Evolutionary conservation across 2,329 filamentous ascomycete species (phyloP).

Genomic region (Fusarium buxicola): DNA sequence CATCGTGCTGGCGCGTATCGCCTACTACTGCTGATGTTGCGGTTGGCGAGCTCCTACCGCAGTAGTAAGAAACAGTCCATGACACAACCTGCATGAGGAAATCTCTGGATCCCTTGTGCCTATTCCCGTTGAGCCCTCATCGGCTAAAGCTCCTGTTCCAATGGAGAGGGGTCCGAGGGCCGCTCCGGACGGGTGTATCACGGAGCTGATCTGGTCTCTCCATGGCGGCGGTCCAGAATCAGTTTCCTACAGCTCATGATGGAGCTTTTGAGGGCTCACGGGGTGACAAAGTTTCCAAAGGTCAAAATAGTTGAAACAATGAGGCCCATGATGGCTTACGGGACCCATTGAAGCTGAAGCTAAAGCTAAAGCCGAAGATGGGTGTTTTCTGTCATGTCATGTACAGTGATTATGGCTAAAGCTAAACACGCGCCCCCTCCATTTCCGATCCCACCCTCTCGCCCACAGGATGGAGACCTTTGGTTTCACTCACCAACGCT

Average conservation of each 20-base stretch:
- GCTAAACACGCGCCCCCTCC: constrained; percentile 35
- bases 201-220: not conserved
- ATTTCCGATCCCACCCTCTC: constrained; percentile 36
- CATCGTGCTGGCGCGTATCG: constrained; percentile 3
- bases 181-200: not conserved
- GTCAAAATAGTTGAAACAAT: constrained; percentile 12
- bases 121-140: constrained; percentile 5
- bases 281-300: not conserved
- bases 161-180: not conserved
- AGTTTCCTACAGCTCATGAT: constrained; percentile 1
- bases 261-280: not conserved
- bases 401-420: not conserved
- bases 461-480: constrained; percentile 13
- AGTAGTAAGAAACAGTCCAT: constrained; percentile 1
- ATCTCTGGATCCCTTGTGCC: constrained; percentile 1
- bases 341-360: constrained; percentile 29
- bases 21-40: not conserved
- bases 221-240: not conserved
- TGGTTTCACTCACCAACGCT: too few relatives aligned
- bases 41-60: constrained; percentile 8
- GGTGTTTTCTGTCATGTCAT: constrained; percentile 32
- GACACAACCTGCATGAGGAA: constrained; percentile 13
- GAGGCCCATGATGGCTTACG: constrained; percentile 18
- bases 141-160: not conserved
- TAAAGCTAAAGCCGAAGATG: constrained; percentile 11